Percentiles rank a stretch among this genome's conserved stretches.
Evolutionary conservation across 441 rosid species (phyloP).

Genomic region (Cnidoscolus chayamansa): DNA sequence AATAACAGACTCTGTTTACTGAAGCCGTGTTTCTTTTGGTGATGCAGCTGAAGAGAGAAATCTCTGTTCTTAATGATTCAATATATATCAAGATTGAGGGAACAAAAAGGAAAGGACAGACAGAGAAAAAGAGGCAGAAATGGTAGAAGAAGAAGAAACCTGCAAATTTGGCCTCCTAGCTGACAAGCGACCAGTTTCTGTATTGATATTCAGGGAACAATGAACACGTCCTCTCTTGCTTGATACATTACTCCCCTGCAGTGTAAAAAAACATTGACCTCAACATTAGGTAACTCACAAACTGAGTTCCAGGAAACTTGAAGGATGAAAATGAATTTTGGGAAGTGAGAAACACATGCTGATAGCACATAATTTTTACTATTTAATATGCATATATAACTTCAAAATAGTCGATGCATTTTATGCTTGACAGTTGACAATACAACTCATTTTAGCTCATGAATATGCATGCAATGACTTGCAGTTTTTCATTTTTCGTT

Average conservation of each 20-base stretch:
- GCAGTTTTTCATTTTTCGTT: not conserved
- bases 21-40: not conserved
- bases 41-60: not conserved
- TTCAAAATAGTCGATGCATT: not conserved
- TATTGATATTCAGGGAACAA: constrained; percentile 94
- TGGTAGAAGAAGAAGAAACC: constrained; percentile 37
- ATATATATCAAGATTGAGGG: not conserved
- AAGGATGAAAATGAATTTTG: constrained; percentile 6
- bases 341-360: not conserved
- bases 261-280: constrained; percentile 11
- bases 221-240: constrained; percentile 87
- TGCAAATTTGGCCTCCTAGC: constrained; percentile 97
- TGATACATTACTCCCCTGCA: constrained; percentile 70
- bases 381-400: not conserved
- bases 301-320: not conserved
- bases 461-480: not conserved
- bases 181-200: constrained; percentile 95
- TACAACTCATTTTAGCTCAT: not conserved
- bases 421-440: not conserved
- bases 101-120: not conserved
- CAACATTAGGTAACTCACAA: constrained; percentile 9
- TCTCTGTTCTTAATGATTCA: not conserved
- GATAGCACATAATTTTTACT: not conserved
- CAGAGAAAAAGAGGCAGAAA: not conserved
- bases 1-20: too few species aligned